Evolutionary conservation across 2,329 filamentous ascomycete genomes (phyloP), one percentile per base, ranked within the genome.

Genomic region (Zymoseptoria tritici): DNA sequence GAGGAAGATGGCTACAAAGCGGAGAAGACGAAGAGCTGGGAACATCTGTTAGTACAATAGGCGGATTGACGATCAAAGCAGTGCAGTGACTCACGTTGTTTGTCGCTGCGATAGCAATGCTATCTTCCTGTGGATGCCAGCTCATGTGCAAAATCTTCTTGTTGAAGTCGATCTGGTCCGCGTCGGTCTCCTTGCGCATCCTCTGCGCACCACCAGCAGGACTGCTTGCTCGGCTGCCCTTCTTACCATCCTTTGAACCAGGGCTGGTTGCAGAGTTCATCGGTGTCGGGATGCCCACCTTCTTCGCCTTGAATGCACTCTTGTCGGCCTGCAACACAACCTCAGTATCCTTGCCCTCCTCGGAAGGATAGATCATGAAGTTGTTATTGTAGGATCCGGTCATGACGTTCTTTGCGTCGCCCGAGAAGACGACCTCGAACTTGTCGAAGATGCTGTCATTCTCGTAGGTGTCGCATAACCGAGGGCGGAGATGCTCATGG

Each of bases 81-180:
- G 24, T 26, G 21, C 9, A 59, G 16, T 61, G 22, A 56, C 93
- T 88, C 79, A 97, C 94, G 78, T 99, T 99, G 82, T 99, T 99
- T 66, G 94, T 99, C 62, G 94, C 94, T 68, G 94, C 94, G 80
- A 99, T 99, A 60, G 94, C 94, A 78, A 99, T 99, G 79, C 93
- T 97, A 79, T 99, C 93, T 78, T 99, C 94, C 71, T 95, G 97
- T 54, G 94, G 94, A 85, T 99, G 94, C 94, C 94, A 99, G 79
- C 93, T 97, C 94, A 99, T 99, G 76, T 99, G 94, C 73, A 99
- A 76, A 71, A 99, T 99, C 85, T 99, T 99, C 85, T 97, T 99
- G 83, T 97, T 97, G 78, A 97, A 99, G 77, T 99, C 94, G 76
- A 97, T 97, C 79, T 97, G 93, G 76, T 99, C 93, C 60, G 94